A percentile compares a stretch with the other conserved stretches of the same genome.
Conservation (phyloP, 192 early-diverging fungal genomes). For the Allomyces macrogynus region DNA sequence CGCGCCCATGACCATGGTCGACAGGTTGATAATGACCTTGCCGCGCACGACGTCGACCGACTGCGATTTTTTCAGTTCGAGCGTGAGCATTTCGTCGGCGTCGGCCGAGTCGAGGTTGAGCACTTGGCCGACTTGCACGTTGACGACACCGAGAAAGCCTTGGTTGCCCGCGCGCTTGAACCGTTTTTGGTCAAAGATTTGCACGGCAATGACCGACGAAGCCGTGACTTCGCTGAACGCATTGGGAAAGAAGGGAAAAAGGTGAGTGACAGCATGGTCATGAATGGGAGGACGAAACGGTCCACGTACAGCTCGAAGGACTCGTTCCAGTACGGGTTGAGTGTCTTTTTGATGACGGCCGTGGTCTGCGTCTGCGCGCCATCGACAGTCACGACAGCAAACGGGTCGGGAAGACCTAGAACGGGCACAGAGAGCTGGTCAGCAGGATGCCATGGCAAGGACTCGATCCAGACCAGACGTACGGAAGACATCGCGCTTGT, state of each 20-base stretch:
- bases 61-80: constrained; percentile 71
- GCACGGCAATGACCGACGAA: constrained; percentile 64
- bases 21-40: constrained; percentile 57
- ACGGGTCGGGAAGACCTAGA: constrained; percentile 73
- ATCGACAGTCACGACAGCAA: constrained; percentile 88
- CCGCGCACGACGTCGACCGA: constrained; percentile 64
- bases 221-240: constrained; percentile 39
- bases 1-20: constrained; percentile 32
- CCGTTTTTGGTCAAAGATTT: constrained; percentile 95
- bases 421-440: not conserved
- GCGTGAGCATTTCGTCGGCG: constrained; percentile 60
- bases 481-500: constrained; percentile 79
- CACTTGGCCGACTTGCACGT: constrained; percentile 60
- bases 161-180: constrained; percentile 70
- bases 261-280: too few relatives aligned
- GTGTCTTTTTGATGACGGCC: constrained; percentile 58
- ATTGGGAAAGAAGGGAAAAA: too few relatives aligned
- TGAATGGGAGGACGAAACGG: too few relatives aligned
- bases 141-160: constrained; percentile 79
- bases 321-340: constrained; percentile 97
- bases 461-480: constrained; percentile 8
- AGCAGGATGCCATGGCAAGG: too few relatives aligned
- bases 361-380: constrained; percentile 90
- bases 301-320: constrained; percentile 47
- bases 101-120: constrained; percentile 55